These are phyloP conservation scores for Letharia lupina DNA, from an alignment of 495 filamentous ascomycete genomes.

Conservation along the genomic window DNA sequence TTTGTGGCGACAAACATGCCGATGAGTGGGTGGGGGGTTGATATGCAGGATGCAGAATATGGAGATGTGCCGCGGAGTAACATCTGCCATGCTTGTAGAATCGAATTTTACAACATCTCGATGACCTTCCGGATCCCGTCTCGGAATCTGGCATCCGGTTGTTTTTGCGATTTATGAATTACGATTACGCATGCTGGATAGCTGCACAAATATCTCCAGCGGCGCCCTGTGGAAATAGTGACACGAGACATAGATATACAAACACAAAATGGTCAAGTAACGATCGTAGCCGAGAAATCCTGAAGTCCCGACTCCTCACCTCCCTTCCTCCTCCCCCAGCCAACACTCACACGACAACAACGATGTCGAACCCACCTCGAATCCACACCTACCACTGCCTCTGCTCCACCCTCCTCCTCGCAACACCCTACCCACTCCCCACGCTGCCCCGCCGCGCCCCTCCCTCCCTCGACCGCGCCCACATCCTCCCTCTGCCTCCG, in stretches of 20 bases:
- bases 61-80: not conserved
- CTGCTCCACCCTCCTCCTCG: conserved; percentile 63
- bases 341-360: not conserved
- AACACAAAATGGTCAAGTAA: too few relatives aligned
- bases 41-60: not conserved
- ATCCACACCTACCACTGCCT: conserved; percentile 66
- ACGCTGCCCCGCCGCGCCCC: conserved; percentile 46
- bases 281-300: too few relatives aligned
- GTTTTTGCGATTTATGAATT: too few relatives aligned
- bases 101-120: not conserved
- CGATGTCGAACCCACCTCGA: conserved; percentile 22
- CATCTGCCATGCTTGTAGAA: not conserved
- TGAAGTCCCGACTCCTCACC: too few relatives aligned
- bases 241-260: too few relatives aligned
- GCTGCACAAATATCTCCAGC: too few relatives aligned
- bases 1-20: not conserved
- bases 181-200: too few relatives aligned
- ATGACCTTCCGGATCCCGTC: not conserved
- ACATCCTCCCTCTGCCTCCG: conserved; percentile 37
- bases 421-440: conserved; percentile 49
- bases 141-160: not conserved
- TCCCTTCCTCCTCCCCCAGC: too few relatives aligned
- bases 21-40: not conserved
- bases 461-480: conserved; percentile 36
- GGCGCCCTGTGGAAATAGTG: too few relatives aligned